Evolutionary conservation across 1,284 basidiomycete genomes (phyloP), one percentile per base, ranked within the genome.

Genomic region (Termitomyces sp.): DNA sequence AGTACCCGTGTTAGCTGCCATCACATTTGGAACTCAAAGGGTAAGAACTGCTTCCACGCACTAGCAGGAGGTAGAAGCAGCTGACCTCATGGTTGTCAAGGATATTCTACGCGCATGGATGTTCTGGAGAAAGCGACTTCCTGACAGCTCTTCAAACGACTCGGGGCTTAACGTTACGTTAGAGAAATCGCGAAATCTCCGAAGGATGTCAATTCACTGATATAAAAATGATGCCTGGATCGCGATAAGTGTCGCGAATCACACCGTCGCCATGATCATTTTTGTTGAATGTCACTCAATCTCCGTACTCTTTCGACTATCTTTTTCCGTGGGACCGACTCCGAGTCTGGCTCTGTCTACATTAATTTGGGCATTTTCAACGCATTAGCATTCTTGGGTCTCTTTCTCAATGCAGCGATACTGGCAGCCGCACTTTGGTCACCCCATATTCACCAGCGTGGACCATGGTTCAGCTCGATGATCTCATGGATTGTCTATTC

Each of bases 381-480:
- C 10, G 24, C 44, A 11, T 46, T 34, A 19, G 31, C 31, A 1
- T 46, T 46, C 44, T 16, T 46, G 44, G 31, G 31, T 34, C 44
- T 45, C 13, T 10, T 46, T 24, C 9, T 46, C 19, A 46, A 46
- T 24, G 19, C 19, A 46, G 31, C 31, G 31, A 31, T 46, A 14
- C 31, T 46, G 44, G 44, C 31, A 24, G 44, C 44, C 31, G 44
- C 31, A 24, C 31, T 46, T 34, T 46, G 19, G 14, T 46, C 31
- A 16, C 31, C 19, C 5, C 14, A 24, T 5, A 9, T 34, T 46
- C 44, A 9, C 5, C 44, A 31, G 14, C 31, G 31, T 11, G 21
- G 31, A n/a, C 31, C 4, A n/a, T 46, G 44, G 44, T 46, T 46
- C 16, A 46, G 44, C 31, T 46, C 44, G 14, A 45, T 45, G 19